phyloP scores from a whole-genome alignment of 2,329 filamentous ascomycete species.

The Thielaviopsis euricoi region DNA sequence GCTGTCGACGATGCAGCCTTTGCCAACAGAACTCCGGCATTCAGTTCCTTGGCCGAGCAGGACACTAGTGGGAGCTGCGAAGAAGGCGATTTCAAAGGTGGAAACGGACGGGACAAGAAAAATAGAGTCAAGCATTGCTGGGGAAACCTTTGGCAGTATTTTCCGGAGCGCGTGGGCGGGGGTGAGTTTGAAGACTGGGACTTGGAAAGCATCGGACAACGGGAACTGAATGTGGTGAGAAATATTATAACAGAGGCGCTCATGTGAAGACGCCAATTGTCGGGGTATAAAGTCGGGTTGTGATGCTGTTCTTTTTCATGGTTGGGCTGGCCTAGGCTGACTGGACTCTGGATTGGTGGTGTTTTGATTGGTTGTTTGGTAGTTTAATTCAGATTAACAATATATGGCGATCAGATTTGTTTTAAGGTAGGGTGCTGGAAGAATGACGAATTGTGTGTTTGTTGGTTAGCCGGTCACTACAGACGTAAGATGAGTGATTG shows the following conservation, averaged over 20 bases:
- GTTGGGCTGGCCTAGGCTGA: background rate
- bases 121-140: conserved; percentile 2
- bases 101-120: background rate
- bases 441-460: too few species aligned
- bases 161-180: background rate
- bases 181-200: background rate
- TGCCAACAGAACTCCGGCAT: background rate
- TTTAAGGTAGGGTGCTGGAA: too few species aligned
- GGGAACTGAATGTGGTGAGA: background rate
- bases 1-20: background rate
- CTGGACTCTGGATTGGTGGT: too few species aligned
- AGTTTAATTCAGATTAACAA: too few species aligned
- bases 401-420: too few species aligned
- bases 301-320: background rate
- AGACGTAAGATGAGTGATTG: too few species aligned
- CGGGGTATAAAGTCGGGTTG: background rate
- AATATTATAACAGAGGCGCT: conserved; percentile 1
- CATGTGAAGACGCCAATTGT: background rate
- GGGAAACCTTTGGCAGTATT: conserved; percentile 9
- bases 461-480: too few species aligned
- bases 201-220: background rate
- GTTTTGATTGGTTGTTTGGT: too few species aligned
- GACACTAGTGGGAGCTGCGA: background rate
- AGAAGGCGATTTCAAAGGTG: background rate
- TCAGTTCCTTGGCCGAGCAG: background rate